These are phyloP conservation scores for Chaetoscypha palmicola DNA, from an alignment of 2,329 filamentous ascomycete species.

Conservation along the genomic window DNA sequence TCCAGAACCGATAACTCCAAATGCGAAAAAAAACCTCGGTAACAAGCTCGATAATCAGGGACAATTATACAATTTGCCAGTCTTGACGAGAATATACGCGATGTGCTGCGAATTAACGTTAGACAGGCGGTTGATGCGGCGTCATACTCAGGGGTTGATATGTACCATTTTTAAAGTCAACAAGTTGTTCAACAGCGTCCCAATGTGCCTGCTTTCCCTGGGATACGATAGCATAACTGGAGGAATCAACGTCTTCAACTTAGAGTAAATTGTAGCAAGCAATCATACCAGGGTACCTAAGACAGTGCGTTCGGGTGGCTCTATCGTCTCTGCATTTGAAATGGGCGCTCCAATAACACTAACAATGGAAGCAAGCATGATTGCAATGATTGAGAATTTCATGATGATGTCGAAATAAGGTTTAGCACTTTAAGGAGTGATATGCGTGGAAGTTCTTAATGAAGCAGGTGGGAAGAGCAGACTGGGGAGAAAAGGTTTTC, in stretches of 20 bases:
- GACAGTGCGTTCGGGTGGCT: neutral
- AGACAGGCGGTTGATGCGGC: neutral
- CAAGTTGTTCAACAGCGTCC: neutral
- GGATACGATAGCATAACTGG: neutral
- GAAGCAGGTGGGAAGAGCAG: too few species aligned
- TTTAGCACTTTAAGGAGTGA: too few species aligned
- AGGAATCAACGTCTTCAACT: neutral
- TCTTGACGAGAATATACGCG: neutral
- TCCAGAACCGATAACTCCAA: too few species aligned
- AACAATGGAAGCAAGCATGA: neutral
- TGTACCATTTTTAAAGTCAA: neutral
- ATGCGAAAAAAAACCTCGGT: too few species aligned
- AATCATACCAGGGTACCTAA: neutral
- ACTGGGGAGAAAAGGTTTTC: too few species aligned
- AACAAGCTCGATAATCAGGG: too few species aligned
- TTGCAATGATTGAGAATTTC: neutral
- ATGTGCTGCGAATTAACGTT: neutral
- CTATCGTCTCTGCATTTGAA: neutral
- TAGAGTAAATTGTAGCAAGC: too few species aligned
- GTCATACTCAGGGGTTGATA: neutral
- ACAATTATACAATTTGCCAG: neutral
- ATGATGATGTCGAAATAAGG: neutral
- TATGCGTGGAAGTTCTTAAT: too few species aligned
- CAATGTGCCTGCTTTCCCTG: neutral
- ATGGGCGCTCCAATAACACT: neutral